These are phyloP conservation scores for Hebeloma cylindrosporum DNA, from an alignment of 768 basidiomycete genomes.

Conservation along the genomic window DNA sequence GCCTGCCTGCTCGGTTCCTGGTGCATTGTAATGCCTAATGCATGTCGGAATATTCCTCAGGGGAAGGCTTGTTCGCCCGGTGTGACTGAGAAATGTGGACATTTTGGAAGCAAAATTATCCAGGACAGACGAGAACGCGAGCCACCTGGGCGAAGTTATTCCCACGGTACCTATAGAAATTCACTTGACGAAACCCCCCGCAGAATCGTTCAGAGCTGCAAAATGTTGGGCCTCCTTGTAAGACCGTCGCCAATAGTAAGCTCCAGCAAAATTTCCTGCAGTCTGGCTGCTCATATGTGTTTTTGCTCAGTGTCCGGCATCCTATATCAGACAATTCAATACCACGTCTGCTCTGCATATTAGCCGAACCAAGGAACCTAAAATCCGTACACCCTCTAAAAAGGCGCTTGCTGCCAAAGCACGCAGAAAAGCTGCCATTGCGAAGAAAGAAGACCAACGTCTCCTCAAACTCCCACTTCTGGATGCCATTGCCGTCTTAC, in stretches of 20 bases:
- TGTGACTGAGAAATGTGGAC: slow-evolving; percentile 40
- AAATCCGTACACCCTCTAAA: slow-evolving; percentile 64
- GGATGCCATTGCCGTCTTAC: slow-evolving; percentile 69
- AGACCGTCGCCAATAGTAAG: slow-evolving; percentile 29
- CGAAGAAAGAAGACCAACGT: slow-evolving; percentile 56
- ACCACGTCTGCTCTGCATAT: slow-evolving; percentile 54
- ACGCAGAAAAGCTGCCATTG: slow-evolving; percentile 55
- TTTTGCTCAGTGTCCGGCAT: slow-evolving; percentile 3
- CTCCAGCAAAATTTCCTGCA: too few species aligned
- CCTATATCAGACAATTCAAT: too few species aligned
- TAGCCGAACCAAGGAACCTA: slow-evolving; percentile 48
- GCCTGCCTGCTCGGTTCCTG: slow-evolving; percentile 38
- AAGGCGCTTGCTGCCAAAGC: slow-evolving; percentile 67
- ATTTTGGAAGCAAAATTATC: slow-evolving; percentile 27
- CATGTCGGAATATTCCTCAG: slow-evolving; percentile 30
- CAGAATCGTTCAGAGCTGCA: slow-evolving; percentile 7
- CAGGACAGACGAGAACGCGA: too few species aligned
- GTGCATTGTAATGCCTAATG: slow-evolving; percentile 40
- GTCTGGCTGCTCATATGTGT: background rate
- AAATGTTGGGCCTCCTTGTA: slow-evolving; percentile 22
- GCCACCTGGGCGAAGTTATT: too few species aligned
- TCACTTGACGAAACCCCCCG: too few species aligned
- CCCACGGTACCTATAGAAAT: slow-evolving; percentile 16
- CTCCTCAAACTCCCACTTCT: slow-evolving; percentile 63
- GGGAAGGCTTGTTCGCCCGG: slow-evolving; percentile 31